phyloP scores from a whole-genome alignment of 2,329 filamentous ascomycete species.

The Purpureocillium lavendulum region DNA sequence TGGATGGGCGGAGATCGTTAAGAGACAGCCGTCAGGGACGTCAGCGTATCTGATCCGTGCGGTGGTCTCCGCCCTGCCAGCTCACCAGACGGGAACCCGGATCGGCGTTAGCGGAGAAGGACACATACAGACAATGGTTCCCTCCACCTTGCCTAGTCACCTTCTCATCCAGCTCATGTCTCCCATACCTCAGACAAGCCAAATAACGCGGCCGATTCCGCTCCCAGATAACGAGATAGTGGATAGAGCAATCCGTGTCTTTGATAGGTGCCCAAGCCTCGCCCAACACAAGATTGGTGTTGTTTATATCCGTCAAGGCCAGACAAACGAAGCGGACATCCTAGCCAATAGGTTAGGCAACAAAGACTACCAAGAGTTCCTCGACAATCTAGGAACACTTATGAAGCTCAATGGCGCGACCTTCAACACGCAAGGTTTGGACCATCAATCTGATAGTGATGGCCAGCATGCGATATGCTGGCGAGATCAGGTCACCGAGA shows the following conservation, averaged over 20 bases:
- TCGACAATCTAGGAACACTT: constrained; percentile 73
- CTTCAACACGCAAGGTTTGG: constrained; percentile 90
- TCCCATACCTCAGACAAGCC: constrained; percentile 48
- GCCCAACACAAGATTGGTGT: constrained; percentile 95
- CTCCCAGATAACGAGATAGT: constrained; percentile 64
- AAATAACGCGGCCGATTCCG: constrained; percentile 61
- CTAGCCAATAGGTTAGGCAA: constrained; percentile 81
- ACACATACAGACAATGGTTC: constrained; percentile 49
- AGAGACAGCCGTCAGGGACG: constrained; percentile 62
- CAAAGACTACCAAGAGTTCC: constrained; percentile 77
- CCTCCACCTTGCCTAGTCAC: constrained; percentile 67
- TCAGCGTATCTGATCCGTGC: constrained; percentile 52
- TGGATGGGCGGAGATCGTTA: constrained; percentile 63
- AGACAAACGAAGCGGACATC: constrained; percentile 76
- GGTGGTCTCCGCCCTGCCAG: constrained; percentile 48
- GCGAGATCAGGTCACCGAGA: constrained; percentile 89
- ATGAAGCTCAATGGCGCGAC: constrained; percentile 72
- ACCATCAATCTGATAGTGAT: constrained; percentile 68
- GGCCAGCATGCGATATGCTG: constrained; percentile 87
- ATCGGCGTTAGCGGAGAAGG: constrained; percentile 41
- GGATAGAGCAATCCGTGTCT: constrained; percentile 65
- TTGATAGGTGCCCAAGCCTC: constrained; percentile 82
- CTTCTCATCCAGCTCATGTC: constrained; percentile 62
- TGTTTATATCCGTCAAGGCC: constrained; percentile 83
- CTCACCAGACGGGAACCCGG: constrained; percentile 43